Evolutionary conservation across 148 eudicot species (phyloP), one percentile per base, ranked within the genome.

Genomic region (Amaranthus cruentus): DNA sequence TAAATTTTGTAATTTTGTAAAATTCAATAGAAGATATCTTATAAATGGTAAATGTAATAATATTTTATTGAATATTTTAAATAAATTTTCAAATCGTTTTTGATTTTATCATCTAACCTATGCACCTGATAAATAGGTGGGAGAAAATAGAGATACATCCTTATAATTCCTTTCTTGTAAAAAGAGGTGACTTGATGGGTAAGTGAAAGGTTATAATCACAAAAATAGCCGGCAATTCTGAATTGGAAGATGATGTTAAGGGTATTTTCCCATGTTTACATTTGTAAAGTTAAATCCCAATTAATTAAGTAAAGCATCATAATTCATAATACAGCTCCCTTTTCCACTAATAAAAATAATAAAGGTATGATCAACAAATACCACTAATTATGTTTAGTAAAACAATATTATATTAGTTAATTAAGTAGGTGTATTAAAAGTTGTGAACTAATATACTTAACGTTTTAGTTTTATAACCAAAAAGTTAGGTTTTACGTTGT

Each of bases 401-500:
- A 66, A 48, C 42, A 15, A 48, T 12, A 66, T 48, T 65, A 12
- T 64, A 0, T 62, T 11, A 28, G 38, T 28, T 55, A 55, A 11
- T 55, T 38, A 28, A 2, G 0, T 18, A 10, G 2, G 0, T 0
- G 7, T 10, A 21, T 47, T 47, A 58, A 28, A 63, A 75, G 73
- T 56, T 49, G 15, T 67, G 56, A 68, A 28, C 38, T 62, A 55
- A 49, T 18, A 18, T 18, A 18, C 18, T 18, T 18, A 18, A n/a
- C 73, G 47, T 76, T 28, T 9, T 51, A 69, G 53, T 70, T 76
- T 68, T 69, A 18, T 70, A 44, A 62, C 62, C 62, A 76, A 55
- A 76, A 76, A 76, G 73, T 76, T 76, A 51, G 72, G 67, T 72
- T 78, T 78, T 58, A 73, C 69, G 76, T 50, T 55, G 21, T 69